Evolutionary conservation across 2,329 filamentous ascomycete genomes (phyloP), one percentile per base, ranked within the genome.

Genomic region (Penicillium aurantiogriseum): DNA sequence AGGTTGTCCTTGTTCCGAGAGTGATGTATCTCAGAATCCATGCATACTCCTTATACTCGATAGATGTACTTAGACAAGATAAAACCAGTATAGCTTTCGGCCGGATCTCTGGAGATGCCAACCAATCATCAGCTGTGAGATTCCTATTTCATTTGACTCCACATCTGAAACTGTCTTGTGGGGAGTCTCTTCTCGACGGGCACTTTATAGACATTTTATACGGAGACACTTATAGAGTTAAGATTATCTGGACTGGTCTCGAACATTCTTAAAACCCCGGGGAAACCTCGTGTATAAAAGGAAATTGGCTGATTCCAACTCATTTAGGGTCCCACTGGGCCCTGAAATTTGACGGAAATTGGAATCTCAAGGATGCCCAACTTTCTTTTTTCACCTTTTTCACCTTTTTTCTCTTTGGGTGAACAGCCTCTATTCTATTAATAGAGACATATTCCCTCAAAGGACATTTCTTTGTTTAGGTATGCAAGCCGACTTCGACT

Each of bases 141-240:
- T 21, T 33, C 6, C 45, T 23, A 31, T 45, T 31, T 46, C 10
- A 46, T 33, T 46, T 31, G 19, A 43, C 54, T 63, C 62, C 62
- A 64, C 62, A 58, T 46, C 53, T 65, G 63, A 65, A 63, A 64
- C 61, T 23, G 39, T 10, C 5, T 21, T 42, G 39, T 42, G 19
- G 38, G 19, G 36, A 39, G 36, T 25, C 6, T 23, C 13, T n/a
- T 56, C 53, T 51, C 51, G 53, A 51, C 11, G 21, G 21, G 21
- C 42, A 43, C 23, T 43, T 29, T 31, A 21, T 35, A 35, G 31
- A 6, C 31, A 35, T 13, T 15, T 33, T 33, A 15, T 35, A 15
- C 10, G n/a, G 5, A 31, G 5, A 31, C 31, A 40, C 38, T 40
- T 40, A 13, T 23, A 45, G 19, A 25, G 21, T n/a, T 43, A 25